Evolutionary conservation across 352 stramenopile species (phyloP), one percentile per base, ranked within the genome.

Genomic region (Phytophthora rubi): DNA sequence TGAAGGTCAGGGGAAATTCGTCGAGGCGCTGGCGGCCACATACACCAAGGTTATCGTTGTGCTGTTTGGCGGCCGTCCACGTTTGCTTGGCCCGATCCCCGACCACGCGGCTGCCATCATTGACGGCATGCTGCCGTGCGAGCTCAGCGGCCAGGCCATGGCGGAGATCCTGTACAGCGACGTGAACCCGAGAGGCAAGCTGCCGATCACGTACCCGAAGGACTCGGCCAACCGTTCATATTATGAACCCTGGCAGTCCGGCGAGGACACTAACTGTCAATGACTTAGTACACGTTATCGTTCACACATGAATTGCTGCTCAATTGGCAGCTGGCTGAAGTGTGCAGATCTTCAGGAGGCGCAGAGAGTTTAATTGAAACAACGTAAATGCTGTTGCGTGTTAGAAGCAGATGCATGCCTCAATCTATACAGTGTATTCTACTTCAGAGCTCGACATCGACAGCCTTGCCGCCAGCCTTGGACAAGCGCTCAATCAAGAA

Each of bases 191-290:
- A 96, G 87, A 26, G 90, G 90, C 2, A 73, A 82, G 37, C 70
- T 97, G 7, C 86, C 89, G 7, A 89, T 97, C 65, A 94, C 88
- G 16, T 97, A 93, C 71, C 87, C 85, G 21, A 86, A 86, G 64
- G 68, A 89, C 52, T 63, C 78, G 3, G 77, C 68, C 23, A 90
- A 85, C 53, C 23, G 23, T 26, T 26, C 23, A 26, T 26, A 26
- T 26, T 39, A 39, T 7, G 35, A 16, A 44, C 35, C 35, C 35
- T 15, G 8, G 37, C 37, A 13, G 6, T n/a, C 3, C 2, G 37
- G 12, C 37, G 13, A 44, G 37, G 37, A 44, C 37, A 44, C 37
- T 28, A 28, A 44, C 15, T 15, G 16, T 44, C 37, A 9, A 44
- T 44, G 37, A 44, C 37, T 44, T 44, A 44, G 37, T 44, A 44